Base-by-base conservation (phyloP, 2,329 filamentous ascomycete species). In the Penicillium digitatum region DNA sequence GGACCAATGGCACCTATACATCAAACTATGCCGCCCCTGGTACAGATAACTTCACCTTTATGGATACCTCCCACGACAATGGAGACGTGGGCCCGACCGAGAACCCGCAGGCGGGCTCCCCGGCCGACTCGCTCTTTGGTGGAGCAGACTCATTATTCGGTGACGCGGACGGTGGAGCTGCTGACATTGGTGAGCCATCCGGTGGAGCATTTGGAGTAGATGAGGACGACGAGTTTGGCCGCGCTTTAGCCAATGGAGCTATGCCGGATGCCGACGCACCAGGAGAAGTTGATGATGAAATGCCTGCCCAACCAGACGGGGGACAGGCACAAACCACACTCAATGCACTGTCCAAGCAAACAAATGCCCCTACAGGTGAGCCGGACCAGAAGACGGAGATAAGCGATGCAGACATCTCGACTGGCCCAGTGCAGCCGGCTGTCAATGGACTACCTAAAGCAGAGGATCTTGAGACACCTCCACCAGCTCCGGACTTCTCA, bases 81-180 rank as follows among this genome's bases (percentile, higher is more conserved):
- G 68, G 65, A 54, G 68, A 65, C 7, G 67, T 68, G 8, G 74
- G 69, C 11, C 72, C 74, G 38, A 76, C 75, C 27, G 78, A 78
- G 18, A 82, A 82, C 35, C 85, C 88, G 66, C 83, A 80, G 22
- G 70, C 80, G 69, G 78, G 85, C 64, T 79, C 86, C 35, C 90
- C 87, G 0, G 84, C 86, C 11, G 88, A 93, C 58, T 95, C 90
- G 45, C 78, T 96, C 0, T 96, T 96, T 67, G 88, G 85, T 11
- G 88, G 88, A 0, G 90, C 90, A 0, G 90, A 91, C 44, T 95
- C 91, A 2, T 79, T 99, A 1, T 99, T 97, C 69, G 94, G 93
- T 2, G 91, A 95, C 62, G 87, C 82, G 51, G 85, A 87, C 70
- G 86, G 73, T 69, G 78, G 75, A 24, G 76, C 72, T 43, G 72